Evolutionary conservation across 495 filamentous ascomycete species (phyloP).

Genomic region (Neurospora sp.): DNA sequence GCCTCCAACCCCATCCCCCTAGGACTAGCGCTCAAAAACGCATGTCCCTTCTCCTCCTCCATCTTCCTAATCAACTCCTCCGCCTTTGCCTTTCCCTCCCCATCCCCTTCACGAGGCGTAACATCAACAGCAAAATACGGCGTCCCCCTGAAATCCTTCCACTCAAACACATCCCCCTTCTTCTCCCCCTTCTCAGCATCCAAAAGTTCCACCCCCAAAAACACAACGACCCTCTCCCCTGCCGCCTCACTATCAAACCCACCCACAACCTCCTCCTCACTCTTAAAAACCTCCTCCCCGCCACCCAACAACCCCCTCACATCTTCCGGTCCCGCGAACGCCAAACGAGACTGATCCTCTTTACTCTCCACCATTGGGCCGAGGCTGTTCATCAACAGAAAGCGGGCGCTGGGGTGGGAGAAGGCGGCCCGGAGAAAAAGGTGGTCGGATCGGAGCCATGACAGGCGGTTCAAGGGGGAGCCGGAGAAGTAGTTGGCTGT

Average conservation of each 20-base stretch:
- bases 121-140: constrained; percentile 89
- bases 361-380: constrained; percentile 53
- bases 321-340: not conserved
- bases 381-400: constrained; percentile 71
- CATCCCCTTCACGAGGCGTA: constrained; percentile 45
- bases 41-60: constrained; percentile 20
- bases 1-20: constrained; percentile 31
- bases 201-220: not conserved
- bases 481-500: constrained; percentile 93
- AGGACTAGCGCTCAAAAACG: constrained; percentile 15
- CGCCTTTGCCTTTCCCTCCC: constrained; percentile 43
- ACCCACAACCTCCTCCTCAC: not conserved
- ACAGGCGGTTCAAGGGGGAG: constrained; percentile 52
- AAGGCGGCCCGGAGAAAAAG: constrained; percentile 68
- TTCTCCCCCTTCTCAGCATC: not conserved
- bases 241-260: not conserved
- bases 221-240: not conserved
- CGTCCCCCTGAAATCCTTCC: constrained; percentile 53
- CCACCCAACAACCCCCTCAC: not conserved
- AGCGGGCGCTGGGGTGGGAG: constrained; percentile 56
- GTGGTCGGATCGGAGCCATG: constrained; percentile 76
- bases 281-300: not conserved
- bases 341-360: not conserved
- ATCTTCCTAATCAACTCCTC: constrained; percentile 33
- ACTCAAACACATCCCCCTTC: constrained; percentile 18